Percentiles rank a stretch among this genome's conserved stretches.
Evolutionary conservation across 306 rosid genomes (phyloP).

Genomic region (Prunus salicina): DNA sequence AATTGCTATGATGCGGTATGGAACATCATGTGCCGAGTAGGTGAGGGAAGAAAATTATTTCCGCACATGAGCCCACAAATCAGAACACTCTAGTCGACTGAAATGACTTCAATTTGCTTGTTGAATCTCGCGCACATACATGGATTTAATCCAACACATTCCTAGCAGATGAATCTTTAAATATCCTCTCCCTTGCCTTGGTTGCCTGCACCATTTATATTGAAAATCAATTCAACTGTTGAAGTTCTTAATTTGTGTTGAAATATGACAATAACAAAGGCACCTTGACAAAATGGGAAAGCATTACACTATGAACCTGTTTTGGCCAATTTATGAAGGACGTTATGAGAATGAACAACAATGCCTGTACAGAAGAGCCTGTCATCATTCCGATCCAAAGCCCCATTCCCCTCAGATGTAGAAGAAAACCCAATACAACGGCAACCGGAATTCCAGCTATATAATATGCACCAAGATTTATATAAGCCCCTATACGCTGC

Average conservation of each 20-base stretch:
- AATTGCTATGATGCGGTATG: too few relatives aligned
- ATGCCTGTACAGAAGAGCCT: constrained; percentile 24
- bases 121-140: background rate
- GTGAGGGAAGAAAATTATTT: too few relatives aligned
- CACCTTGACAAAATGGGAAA: background rate
- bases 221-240: background rate
- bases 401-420: constrained; percentile 32
- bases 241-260: background rate
- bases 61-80: background rate
- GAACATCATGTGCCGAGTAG: too few relatives aligned
- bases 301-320: background rate
- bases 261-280: background rate
- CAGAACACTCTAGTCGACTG: too few relatives aligned
- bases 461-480: constrained; percentile 50
- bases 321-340: constrained; percentile 40
- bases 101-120: background rate
- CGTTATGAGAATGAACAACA: constrained; percentile 22
- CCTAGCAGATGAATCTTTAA: background rate
- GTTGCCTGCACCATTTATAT: constrained; percentile 12
- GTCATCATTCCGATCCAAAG: constrained; percentile 48
- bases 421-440: constrained; percentile 23
- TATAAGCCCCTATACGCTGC: constrained; percentile 42
- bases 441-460: constrained; percentile 42
- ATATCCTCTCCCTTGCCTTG: constrained; percentile 20
- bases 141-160: background rate